Evolutionary conservation across 208 protist genomes (phyloP).

Genomic region (Novymonas esmeraldas): DNA sequence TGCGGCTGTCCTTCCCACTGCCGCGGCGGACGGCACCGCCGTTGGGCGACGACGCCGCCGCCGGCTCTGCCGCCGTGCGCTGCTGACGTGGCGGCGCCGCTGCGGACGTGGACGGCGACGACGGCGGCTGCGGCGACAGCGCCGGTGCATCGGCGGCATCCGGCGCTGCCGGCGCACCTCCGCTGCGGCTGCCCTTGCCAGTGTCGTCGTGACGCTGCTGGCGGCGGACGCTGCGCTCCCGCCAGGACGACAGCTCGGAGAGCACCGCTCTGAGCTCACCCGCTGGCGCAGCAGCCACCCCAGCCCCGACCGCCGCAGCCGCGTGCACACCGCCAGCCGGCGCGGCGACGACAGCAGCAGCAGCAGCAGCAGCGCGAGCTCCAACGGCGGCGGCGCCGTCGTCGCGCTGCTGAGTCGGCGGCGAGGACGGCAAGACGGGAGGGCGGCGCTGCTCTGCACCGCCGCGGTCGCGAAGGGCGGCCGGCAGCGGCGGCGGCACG

Average conservation of each 20-base stretch:
- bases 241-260: slow-evolving; percentile 32
- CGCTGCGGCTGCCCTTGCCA: background rate
- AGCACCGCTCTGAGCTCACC: slow-evolving; percentile 25
- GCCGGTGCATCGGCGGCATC: too few relatives aligned
- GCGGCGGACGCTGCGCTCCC: slow-evolving; percentile 27
- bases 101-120: background rate
- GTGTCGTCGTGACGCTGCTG: slow-evolving; percentile 8
- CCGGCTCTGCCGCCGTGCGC: background rate
- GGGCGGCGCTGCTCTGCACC: background rate
- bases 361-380: too few relatives aligned
- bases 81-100: background rate
- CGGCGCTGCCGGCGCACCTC: too few relatives aligned
- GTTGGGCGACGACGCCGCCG: background rate
- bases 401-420: background rate
- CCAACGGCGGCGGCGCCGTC: background rate
- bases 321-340: background rate
- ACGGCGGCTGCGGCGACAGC: background rate
- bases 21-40: too few relatives aligned
- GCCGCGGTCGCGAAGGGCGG: slow-evolving; percentile 10
- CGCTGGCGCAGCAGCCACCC: background rate
- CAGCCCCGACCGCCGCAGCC: background rate
- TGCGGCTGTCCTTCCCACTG: too few relatives aligned
- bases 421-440: background rate
- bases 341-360: too few relatives aligned
- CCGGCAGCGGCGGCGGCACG: slow-evolving; percentile 21